A percentile compares a stretch with the other conserved stretches of the same genome.
phyloP scores from a whole-genome alignment of 441 rosid genomes.

The Adansonia gregorii region DNA sequence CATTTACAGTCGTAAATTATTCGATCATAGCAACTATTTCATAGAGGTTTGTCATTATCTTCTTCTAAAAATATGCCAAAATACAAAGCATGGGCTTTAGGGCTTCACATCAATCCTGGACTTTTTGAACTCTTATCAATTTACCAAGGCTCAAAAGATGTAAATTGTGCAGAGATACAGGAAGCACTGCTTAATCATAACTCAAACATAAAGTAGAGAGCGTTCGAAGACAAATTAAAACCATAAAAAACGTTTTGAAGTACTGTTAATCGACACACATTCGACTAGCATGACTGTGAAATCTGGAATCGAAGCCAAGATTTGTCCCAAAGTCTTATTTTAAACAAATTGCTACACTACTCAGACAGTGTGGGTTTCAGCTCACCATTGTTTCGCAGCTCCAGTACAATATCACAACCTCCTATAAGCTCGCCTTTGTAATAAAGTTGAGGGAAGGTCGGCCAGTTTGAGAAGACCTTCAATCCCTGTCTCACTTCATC shows the following conservation, averaged over 20 bases:
- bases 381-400: slow-evolving; percentile 66
- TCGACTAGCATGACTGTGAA: slow-evolving; percentile 20
- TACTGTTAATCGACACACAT: slow-evolving; percentile 20
- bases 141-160: neutral
- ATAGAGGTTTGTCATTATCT: neutral
- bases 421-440: slow-evolving; percentile 91
- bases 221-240: neutral
- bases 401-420: slow-evolving; percentile 93
- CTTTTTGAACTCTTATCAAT: neutral
- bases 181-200: neutral
- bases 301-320: neutral
- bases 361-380: slow-evolving; percentile 81
- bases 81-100: neutral
- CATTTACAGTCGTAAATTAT: neutral
- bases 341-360: slow-evolving; percentile 33
- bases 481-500: slow-evolving; percentile 96
- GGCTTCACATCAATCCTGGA: no score
- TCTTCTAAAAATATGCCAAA: neutral
- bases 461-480: slow-evolving; percentile 88
- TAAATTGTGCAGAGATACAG: neutral
- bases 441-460: slow-evolving; percentile 92
- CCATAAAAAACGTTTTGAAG: neutral
- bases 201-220: neutral
- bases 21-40: neutral
- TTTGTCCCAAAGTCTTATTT: slow-evolving; percentile 4